phyloP scores from a whole-genome alignment of 2,329 filamentous ascomycete species.

The Colletotrichum godetiae region DNA sequence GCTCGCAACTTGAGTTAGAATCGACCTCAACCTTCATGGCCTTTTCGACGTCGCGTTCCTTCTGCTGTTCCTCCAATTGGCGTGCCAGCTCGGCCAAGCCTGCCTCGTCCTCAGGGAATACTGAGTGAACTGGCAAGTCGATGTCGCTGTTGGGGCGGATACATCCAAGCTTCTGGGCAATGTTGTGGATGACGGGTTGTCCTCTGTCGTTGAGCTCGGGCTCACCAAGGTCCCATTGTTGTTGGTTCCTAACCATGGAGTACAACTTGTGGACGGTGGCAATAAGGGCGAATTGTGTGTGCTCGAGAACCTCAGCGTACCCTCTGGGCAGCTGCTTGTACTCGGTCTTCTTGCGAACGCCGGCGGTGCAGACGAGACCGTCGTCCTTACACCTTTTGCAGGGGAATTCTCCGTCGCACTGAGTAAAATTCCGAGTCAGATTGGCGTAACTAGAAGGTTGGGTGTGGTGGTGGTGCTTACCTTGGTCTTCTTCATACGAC shows the following conservation, averaged over 20 bases:
- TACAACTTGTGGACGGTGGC: constrained; percentile 75
- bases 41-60: constrained; percentile 49
- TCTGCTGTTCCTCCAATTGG: constrained; percentile 62
- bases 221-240: constrained; percentile 71
- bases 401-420: constrained; percentile 75
- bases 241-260: constrained; percentile 68
- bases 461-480: constrained; percentile 46
- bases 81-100: constrained; percentile 67
- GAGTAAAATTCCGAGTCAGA: constrained; percentile 28
- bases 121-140: constrained; percentile 66
- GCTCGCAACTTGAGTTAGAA: constrained; percentile 46
- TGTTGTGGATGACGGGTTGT: constrained; percentile 73
- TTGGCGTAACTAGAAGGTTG: not conserved
- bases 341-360: constrained; percentile 74
- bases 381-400: constrained; percentile 76
- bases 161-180: constrained; percentile 72
- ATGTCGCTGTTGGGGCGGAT: constrained; percentile 72
- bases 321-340: constrained; percentile 74
- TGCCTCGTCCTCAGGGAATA: constrained; percentile 71
- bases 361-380: constrained; percentile 71
- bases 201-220: constrained; percentile 72
- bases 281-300: constrained; percentile 73
- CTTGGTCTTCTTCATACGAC: constrained; percentile 78
- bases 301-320: constrained; percentile 73
- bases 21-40: constrained; percentile 47